Conservation (phyloP, 768 basidiomycete species). For the Arthromyces matolae region DNA sequence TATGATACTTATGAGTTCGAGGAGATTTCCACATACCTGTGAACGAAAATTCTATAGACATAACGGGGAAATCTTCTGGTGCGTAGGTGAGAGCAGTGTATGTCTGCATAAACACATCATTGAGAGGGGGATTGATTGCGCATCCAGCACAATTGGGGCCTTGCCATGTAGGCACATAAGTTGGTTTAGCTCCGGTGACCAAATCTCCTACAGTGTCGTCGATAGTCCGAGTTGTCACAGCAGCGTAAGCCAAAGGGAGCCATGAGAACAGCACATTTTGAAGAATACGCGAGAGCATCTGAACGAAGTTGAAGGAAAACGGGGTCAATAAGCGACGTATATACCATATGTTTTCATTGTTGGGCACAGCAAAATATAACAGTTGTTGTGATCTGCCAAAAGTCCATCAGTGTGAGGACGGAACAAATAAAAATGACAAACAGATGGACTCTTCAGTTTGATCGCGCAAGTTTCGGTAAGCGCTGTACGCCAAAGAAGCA, state of each 20-base stretch:
- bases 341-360: too few relatives aligned
- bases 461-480: too few relatives aligned
- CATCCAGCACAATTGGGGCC: conserved; percentile 9
- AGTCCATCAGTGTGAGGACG: too few relatives aligned
- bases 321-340: too few relatives aligned
- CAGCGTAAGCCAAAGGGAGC: background rate
- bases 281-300: background rate
- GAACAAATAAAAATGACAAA: too few relatives aligned
- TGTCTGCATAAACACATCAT: conserved; percentile 10
- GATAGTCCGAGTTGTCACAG: conserved; percentile 15
- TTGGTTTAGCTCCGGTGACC: conserved; percentile 11
- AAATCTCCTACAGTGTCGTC: conserved; percentile 22
- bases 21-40: conserved; percentile 8
- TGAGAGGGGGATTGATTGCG: conserved; percentile 7
- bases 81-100: conserved; percentile 19
- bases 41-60: conserved; percentile 17
- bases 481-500: too few relatives aligned
- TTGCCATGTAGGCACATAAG: conserved; percentile 20
- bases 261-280: background rate
- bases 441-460: too few relatives aligned
- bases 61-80: conserved; percentile 1
- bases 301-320: too few relatives aligned
- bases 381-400: too few relatives aligned
- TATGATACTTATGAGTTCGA: background rate
- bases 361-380: too few relatives aligned